A percentile compares a stretch with the other conserved stretches of the same genome.
These are phyloP conservation scores for Colletotrichum gigasporum DNA, from an alignment of 2,329 filamentous ascomycete species.

Conservation along the genomic window DNA sequence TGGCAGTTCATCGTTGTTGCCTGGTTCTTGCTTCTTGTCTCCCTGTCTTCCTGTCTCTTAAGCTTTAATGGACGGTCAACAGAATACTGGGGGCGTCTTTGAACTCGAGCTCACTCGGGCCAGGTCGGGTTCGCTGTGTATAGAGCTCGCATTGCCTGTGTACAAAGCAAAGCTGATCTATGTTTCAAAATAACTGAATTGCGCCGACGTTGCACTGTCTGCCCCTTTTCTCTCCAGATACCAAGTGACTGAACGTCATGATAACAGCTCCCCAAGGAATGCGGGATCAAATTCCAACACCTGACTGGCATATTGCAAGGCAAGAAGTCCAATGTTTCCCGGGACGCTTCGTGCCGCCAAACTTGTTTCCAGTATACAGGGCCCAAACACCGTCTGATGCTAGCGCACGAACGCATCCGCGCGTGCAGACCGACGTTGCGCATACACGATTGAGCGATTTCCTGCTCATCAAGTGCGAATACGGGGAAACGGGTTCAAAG, in stretches of 20 bases:
- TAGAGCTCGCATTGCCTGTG: slow-evolving; percentile 16
- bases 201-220: neutral
- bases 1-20: slow-evolving; percentile 13
- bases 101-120: neutral
- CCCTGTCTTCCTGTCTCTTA: neutral
- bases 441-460: neutral
- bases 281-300: neutral
- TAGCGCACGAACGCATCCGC: neutral
- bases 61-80: slow-evolving; percentile 18
- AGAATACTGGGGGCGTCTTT: slow-evolving; percentile 5
- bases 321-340: neutral
- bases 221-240: neutral
- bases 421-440: neutral
- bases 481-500: neutral
- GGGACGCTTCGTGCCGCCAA: neutral
- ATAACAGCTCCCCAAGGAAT: too few species aligned
- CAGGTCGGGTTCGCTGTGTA: slow-evolving; percentile 8
- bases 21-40: neutral
- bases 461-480: neutral
- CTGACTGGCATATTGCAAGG: neutral
- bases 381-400: slow-evolving; percentile 13
- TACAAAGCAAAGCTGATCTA: slow-evolving; percentile 20
- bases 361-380: neutral
- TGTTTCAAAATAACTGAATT: slow-evolving; percentile 6
- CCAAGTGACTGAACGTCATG: neutral